These are phyloP conservation scores for Spergularia bocconei DNA, from an alignment of 148 eudicot genomes.

Conservation along the genomic window DNA sequence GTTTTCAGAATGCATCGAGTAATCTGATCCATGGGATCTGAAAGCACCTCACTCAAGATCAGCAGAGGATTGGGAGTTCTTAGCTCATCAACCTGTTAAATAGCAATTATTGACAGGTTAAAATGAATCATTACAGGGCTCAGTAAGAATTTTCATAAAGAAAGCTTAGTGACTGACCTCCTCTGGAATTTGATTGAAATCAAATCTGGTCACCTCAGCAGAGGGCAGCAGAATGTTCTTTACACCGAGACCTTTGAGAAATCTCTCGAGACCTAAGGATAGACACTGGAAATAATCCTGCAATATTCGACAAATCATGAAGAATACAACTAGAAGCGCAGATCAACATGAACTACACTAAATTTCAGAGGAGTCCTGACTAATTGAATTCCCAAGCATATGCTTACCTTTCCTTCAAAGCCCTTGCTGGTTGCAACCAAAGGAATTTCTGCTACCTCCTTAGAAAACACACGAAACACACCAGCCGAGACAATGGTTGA, in stretches of 20 bases:
- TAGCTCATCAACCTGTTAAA: slow-evolving; percentile 51
- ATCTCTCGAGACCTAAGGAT: slow-evolving; percentile 58
- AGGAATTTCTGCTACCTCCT: slow-evolving; percentile 81
- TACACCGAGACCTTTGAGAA: slow-evolving; percentile 50
- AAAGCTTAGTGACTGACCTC: slow-evolving; percentile 36
- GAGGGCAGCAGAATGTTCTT: slow-evolving; percentile 71
- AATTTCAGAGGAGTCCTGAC: too few species aligned
- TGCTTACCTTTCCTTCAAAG: slow-evolving; percentile 64
- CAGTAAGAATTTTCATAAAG: background rate
- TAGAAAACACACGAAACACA: slow-evolving; percentile 69
- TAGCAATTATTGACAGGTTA: background rate
- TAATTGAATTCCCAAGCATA: background rate
- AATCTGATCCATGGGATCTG: slow-evolving; percentile 64
- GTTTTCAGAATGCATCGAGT: slow-evolving; percentile 61
- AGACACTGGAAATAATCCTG: slow-evolving; percentile 82
- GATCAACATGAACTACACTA: background rate
- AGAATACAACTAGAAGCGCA: background rate
- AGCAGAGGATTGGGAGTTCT: slow-evolving; percentile 41
- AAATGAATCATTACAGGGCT: background rate
- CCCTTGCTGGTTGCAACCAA: slow-evolving; percentile 68
- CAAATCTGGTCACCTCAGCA: slow-evolving; percentile 79
- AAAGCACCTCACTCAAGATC: slow-evolving; percentile 30
- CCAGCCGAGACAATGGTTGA: slow-evolving; percentile 69
- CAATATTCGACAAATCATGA: background rate
- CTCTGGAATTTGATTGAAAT: slow-evolving; percentile 48